Evolutionary conservation across 2,329 filamentous ascomycete genomes (phyloP).

Genomic region (Akanthomyces dipterigenus): DNA sequence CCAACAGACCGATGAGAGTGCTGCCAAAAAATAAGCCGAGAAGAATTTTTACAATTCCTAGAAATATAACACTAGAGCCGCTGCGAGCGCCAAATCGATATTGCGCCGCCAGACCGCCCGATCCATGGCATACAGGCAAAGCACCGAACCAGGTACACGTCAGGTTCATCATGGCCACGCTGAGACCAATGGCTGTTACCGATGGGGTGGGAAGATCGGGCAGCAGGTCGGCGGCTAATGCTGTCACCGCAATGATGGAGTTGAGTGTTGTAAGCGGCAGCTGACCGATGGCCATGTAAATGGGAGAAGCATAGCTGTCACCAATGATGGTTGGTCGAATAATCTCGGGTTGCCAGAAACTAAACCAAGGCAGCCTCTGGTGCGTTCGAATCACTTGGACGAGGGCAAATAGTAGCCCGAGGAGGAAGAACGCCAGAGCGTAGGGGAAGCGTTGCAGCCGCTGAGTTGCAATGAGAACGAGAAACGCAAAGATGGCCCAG

Average conservation of each 20-base stretch:
- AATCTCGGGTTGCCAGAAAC: constrained; percentile 53
- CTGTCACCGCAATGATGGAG: constrained; percentile 80
- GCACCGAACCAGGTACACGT: constrained; percentile 83
- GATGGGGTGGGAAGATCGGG: constrained; percentile 60
- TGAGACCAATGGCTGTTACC: constrained; percentile 71
- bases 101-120: constrained; percentile 84
- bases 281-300: constrained; percentile 69
- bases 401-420: constrained; percentile 61
- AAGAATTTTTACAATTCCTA: constrained; percentile 68
- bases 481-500: constrained; percentile 69
- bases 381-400: constrained; percentile 27
- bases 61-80: constrained; percentile 72
- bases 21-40: constrained; percentile 71
- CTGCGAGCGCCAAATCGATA: constrained; percentile 87
- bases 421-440: constrained; percentile 62
- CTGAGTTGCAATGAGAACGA: constrained; percentile 63
- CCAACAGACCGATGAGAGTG: constrained; percentile 63
- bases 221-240: constrained; percentile 70
- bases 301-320: constrained; percentile 24
- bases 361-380: constrained; percentile 42
- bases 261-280: constrained; percentile 88
- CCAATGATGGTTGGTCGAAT: constrained; percentile 29
- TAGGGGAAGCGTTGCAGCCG: constrained; percentile 65
- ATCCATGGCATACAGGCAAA: constrained; percentile 94
- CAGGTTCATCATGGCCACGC: constrained; percentile 78